phyloP scores from a whole-genome alignment of 2,329 filamentous ascomycete genomes.

The Ophiostoma pallidulum region DNA sequence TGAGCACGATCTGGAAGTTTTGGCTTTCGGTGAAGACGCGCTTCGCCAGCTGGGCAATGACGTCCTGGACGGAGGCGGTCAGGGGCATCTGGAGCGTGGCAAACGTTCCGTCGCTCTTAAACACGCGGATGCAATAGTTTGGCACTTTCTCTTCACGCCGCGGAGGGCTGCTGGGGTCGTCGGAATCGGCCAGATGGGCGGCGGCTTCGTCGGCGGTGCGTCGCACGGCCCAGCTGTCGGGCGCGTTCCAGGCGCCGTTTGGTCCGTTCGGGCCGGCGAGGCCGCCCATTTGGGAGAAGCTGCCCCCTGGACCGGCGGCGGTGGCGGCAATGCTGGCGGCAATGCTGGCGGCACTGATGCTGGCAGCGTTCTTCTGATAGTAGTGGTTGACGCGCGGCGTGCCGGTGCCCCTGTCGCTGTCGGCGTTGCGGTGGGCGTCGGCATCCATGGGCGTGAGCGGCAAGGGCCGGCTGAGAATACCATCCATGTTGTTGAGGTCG shows the following conservation, averaged over 20 bases:
- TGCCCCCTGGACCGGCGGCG: neutral
- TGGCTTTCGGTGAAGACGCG: slow-evolving; percentile 90
- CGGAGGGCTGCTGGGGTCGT: slow-evolving; percentile 58
- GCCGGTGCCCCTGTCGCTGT: slow-evolving; percentile 22
- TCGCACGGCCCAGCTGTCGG: slow-evolving; percentile 93
- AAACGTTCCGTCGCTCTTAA: slow-evolving; percentile 88
- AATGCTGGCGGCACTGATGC: slow-evolving; percentile 1
- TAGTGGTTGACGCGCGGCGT: slow-evolving; percentile 15
- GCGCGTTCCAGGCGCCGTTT: slow-evolving; percentile 74
- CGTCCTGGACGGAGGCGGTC: slow-evolving; percentile 75
- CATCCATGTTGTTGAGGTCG: slow-evolving; percentile 82
- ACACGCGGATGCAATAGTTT: slow-evolving; percentile 89
- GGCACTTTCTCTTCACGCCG: slow-evolving; percentile 64
- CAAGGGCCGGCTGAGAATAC: slow-evolving; percentile 65
- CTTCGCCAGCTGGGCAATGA: slow-evolving; percentile 83
- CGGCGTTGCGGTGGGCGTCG: slow-evolving; percentile 34
- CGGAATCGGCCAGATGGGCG: slow-evolving; percentile 45
- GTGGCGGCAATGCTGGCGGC: neutral
- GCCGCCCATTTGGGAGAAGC: no score
- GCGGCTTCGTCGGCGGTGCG: slow-evolving; percentile 56
- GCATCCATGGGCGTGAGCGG: slow-evolving; percentile 63
- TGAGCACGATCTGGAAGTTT: slow-evolving; percentile 92
- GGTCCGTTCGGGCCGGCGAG: slow-evolving; percentile 21
- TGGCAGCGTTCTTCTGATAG: slow-evolving; percentile 14
- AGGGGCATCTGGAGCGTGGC: slow-evolving; percentile 79